phyloP scores from a whole-genome alignment of 2,329 filamentous ascomycete species.

The Nannizziopsis arthrosporioides region DNA sequence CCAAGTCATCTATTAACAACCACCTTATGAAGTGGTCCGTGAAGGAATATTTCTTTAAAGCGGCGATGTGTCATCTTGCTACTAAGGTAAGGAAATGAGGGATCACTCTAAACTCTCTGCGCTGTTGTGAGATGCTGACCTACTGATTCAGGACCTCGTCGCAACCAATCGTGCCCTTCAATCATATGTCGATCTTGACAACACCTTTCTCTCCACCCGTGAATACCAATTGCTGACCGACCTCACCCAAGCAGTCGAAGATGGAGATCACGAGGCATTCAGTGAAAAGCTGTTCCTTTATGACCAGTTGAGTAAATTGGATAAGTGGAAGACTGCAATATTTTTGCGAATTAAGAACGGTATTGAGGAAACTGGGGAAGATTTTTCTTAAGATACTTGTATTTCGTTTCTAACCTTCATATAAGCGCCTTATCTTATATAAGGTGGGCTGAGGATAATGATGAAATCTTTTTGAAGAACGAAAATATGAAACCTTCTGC shows the following conservation, averaged over 20 bases:
- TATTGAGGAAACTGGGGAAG: slow-evolving; percentile 60
- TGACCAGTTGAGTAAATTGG: slow-evolving; percentile 83
- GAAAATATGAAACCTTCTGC: background rate
- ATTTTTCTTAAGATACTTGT: slow-evolving; percentile 46
- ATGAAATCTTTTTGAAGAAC: background rate
- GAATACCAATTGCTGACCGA: slow-evolving; percentile 75
- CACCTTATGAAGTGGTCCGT: slow-evolving; percentile 89
- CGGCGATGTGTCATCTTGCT: slow-evolving; percentile 77
- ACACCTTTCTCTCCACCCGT: slow-evolving; percentile 61
- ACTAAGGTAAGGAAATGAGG: slow-evolving; percentile 34
- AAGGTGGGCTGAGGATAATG: background rate
- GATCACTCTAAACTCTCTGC: background rate
- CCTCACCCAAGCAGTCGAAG: slow-evolving; percentile 61
- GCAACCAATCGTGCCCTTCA: slow-evolving; percentile 68
- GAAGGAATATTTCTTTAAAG: slow-evolving; percentile 92
- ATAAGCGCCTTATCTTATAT: background rate
- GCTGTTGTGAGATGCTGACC: background rate
- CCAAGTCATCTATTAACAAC: slow-evolving; percentile 66
- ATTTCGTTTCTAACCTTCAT: background rate
- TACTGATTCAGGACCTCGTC: slow-evolving; percentile 52
- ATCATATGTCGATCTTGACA: slow-evolving; percentile 68
- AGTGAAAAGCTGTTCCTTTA: slow-evolving; percentile 78
- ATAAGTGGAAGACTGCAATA: slow-evolving; percentile 92
- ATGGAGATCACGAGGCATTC: slow-evolving; percentile 69
- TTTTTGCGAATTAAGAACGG: slow-evolving; percentile 70